Percentiles rank a stretch among this genome's conserved stretches.
phyloP scores from a whole-genome alignment of 371 early-diverging fungal genomes.

The Nematocida minor region DNA sequence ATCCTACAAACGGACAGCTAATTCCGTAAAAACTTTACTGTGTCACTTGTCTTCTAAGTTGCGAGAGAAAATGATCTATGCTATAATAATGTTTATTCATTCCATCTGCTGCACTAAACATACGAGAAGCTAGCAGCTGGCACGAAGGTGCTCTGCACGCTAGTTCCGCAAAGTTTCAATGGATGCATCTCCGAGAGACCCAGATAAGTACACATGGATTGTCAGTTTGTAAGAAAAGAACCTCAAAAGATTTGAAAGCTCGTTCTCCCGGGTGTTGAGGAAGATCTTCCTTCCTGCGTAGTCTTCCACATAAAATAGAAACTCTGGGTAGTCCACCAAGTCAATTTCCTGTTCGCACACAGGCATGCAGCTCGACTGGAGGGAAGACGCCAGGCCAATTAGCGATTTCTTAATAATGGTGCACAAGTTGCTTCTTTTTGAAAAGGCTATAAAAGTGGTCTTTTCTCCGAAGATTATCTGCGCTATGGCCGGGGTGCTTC shows the following conservation, averaged over 20 bases:
- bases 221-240: slow-evolving; percentile 23
- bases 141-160: too few relatives aligned
- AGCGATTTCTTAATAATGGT: slow-evolving; percentile 1
- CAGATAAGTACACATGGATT: slow-evolving; percentile 12
- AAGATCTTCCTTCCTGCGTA: neutral
- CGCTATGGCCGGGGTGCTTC: neutral
- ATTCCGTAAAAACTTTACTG: too few relatives aligned
- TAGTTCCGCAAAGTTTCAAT: too few relatives aligned
- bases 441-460: slow-evolving; percentile 16
- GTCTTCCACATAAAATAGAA: slow-evolving; percentile 36
- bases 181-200: too few relatives aligned
- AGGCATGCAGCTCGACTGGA: neutral
- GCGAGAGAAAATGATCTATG: too few relatives aligned
- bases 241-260: neutral
- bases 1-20: too few relatives aligned
- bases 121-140: too few relatives aligned
- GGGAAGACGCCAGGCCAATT: neutral
- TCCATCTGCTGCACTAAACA: too few relatives aligned
- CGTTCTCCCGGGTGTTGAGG: neutral
- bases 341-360: slow-evolving; percentile 14
- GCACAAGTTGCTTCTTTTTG: neutral
- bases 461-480: slow-evolving; percentile 52
- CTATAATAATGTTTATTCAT: too few relatives aligned
- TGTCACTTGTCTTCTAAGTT: too few relatives aligned
- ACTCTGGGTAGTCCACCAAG: slow-evolving; percentile 28